These are phyloP conservation scores for Ophiognomonia clavigignenti-juglandacearum DNA, from an alignment of 2,329 filamentous ascomycete species.

Conservation along the genomic window DNA sequence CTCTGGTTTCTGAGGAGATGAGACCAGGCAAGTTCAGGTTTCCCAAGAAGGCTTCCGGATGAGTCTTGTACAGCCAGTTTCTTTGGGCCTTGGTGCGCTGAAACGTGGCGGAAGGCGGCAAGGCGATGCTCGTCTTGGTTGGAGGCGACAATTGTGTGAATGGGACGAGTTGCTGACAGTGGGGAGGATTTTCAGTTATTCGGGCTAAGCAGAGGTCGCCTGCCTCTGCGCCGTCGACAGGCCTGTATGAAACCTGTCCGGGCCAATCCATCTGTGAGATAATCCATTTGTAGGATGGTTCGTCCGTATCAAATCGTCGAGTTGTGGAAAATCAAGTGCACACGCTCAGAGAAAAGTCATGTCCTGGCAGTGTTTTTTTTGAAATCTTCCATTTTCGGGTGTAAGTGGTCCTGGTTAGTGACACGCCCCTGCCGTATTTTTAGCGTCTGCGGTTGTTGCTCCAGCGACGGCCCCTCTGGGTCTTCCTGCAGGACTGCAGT, in stretches of 20 bases:
- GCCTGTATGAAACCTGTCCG: slow-evolving; percentile 43
- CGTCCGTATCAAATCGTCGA: slow-evolving; percentile 13
- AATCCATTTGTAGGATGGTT: slow-evolving; percentile 21
- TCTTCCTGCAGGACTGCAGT: no score
- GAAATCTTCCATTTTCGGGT: no score
- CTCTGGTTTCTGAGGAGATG: slow-evolving; percentile 5
- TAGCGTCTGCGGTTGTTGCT: no score
- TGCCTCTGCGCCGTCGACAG: slow-evolving; percentile 24
- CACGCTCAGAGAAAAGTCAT: no score
- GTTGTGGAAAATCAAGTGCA: neutral
- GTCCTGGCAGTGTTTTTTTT: no score
- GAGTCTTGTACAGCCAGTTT: slow-evolving; percentile 45
- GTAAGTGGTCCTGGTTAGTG: no score
- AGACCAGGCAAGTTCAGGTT: slow-evolving; percentile 20
- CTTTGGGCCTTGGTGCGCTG: slow-evolving; percentile 31
- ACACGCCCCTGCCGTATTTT: no score
- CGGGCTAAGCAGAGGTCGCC: slow-evolving; percentile 33
- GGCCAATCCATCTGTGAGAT: slow-evolving; percentile 39
- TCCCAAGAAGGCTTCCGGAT: slow-evolving; percentile 46
- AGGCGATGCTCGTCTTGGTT: slow-evolving; percentile 4
- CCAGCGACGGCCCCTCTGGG: no score
- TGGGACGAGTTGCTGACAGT: slow-evolving; percentile 20
- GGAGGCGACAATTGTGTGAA: slow-evolving; percentile 24
- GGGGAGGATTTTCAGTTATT: slow-evolving; percentile 18
- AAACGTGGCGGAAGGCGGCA: neutral